Percentiles rank a stretch among this genome's conserved stretches.
Evolutionary conservation across 768 basidiomycete genomes (phyloP).

Genomic region (Boletus reticulatus): DNA sequence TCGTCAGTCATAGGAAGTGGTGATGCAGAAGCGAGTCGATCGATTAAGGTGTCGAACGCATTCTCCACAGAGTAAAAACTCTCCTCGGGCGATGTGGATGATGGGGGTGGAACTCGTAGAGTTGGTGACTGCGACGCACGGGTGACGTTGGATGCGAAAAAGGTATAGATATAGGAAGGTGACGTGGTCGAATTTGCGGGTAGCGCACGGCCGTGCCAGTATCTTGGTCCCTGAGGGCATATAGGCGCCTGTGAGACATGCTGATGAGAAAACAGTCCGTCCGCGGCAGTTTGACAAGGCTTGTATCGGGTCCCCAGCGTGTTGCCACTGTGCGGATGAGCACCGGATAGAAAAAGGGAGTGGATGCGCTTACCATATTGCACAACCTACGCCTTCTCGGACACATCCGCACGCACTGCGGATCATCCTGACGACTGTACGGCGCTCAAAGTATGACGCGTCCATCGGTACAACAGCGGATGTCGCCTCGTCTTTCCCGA

Average conservation of each 20-base stretch:
- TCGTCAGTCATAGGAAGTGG: constrained; percentile 36
- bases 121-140: constrained; percentile 23
- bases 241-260: constrained; percentile 20
- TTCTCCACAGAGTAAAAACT: constrained; percentile 19
- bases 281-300: constrained; percentile 57
- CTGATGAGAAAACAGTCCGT: constrained; percentile 37
- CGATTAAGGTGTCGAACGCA: constrained; percentile 39
- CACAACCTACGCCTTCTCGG: constrained; percentile 67
- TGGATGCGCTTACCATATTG: constrained; percentile 43
- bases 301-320: constrained; percentile 60
- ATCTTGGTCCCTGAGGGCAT: constrained; percentile 42
- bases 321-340: constrained; percentile 50
- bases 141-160: constrained; percentile 47
- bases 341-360: not conserved
- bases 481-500: constrained; percentile 52
- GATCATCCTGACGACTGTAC: constrained; percentile 47
- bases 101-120: not conserved
- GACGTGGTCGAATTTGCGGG: constrained; percentile 14
- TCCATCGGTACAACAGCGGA: constrained; percentile 55
- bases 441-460: constrained; percentile 54
- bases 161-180: constrained; percentile 39
- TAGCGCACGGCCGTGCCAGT: constrained; percentile 36
- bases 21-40: constrained; percentile 36
- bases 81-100: constrained; percentile 17
- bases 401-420: constrained; percentile 63